These are phyloP conservation scores for Aristolochia contorta DNA, from an alignment of 164 flowering plant species.

Conservation along the genomic window DNA sequence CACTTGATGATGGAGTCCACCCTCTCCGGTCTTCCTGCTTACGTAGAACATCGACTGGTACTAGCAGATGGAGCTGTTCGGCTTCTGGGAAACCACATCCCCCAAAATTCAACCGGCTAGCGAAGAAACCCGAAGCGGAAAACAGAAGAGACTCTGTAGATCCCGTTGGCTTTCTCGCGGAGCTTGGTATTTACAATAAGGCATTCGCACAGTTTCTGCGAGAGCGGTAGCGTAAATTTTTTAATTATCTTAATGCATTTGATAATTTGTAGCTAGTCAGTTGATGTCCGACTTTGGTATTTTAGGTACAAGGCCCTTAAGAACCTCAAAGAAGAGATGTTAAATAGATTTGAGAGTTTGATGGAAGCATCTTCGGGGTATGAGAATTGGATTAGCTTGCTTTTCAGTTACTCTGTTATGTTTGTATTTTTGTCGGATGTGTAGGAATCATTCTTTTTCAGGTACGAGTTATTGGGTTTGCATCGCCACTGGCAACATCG, in stretches of 20 bases:
- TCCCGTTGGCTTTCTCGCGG: conserved; percentile 79
- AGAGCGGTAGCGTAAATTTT: conserved; percentile 44
- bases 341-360: conserved; percentile 37
- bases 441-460: conserved; percentile 14
- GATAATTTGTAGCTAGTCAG: neutral
- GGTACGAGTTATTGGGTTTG: conserved; percentile 78
- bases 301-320: conserved; percentile 68
- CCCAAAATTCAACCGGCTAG: conserved; percentile 8
- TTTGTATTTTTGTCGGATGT: neutral
- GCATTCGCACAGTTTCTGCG: conserved; percentile 73
- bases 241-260: neutral
- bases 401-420: neutral
- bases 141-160: conserved; percentile 33
- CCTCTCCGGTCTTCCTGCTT: neutral
- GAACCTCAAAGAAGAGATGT: conserved; percentile 56
- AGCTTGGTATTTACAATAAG: conserved; percentile 59
- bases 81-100: conserved; percentile 32
- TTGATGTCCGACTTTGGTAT: conserved; percentile 2
- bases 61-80: conserved; percentile 33
- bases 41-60: neutral
- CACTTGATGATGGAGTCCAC: neutral
- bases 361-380: conserved; percentile 74
- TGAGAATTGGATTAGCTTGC: neutral
- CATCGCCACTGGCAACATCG: conserved; percentile 84
- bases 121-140: conserved; percentile 13